phyloP scores from a whole-genome alignment of 768 basidiomycete genomes.

The Melanogaster broomeanus region DNA sequence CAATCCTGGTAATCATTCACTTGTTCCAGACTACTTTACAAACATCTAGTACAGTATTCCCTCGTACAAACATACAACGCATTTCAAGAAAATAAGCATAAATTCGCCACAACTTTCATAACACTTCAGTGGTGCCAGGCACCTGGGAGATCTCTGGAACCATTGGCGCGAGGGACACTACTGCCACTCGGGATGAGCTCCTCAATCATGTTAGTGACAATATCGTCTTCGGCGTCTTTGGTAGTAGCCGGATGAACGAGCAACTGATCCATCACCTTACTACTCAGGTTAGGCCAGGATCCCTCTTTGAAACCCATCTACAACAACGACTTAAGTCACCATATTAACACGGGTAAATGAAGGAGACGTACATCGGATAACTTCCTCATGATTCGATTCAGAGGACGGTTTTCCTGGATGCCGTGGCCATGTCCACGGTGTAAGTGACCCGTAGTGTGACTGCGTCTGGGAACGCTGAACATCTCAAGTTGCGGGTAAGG shows the following conservation, averaged over 20 bases:
- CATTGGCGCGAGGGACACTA: constrained; percentile 38
- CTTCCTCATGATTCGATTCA: constrained; percentile 54
- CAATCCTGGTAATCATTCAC: too few relatives aligned
- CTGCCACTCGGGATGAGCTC: constrained; percentile 50
- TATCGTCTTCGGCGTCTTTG: constrained; percentile 64
- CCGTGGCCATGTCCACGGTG: constrained; percentile 19
- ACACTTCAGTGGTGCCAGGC: constrained; percentile 45
- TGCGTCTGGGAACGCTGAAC: constrained; percentile 52
- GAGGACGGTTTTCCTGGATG: constrained; percentile 38
- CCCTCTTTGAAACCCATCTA: constrained; percentile 78
- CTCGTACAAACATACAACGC: neutral
- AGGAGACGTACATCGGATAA: constrained; percentile 59
- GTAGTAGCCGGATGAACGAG: constrained; percentile 39
- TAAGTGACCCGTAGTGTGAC: constrained; percentile 33
- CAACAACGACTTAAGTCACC: constrained; percentile 7
- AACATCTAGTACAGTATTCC: neutral
- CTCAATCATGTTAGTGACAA: constrained; percentile 63
- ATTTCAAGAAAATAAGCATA: neutral
- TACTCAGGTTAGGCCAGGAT: constrained; percentile 52
- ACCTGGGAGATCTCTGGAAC: constrained; percentile 42
- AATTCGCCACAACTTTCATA: too few relatives aligned
- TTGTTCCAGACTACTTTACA: neutral
- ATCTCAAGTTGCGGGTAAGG: constrained; percentile 66
- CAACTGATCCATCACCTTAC: constrained; percentile 52
- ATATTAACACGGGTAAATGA: neutral